Evolutionary conservation across 2,329 filamentous ascomycete species (phyloP).

Genomic region (Colletotrichum chrysophilum): DNA sequence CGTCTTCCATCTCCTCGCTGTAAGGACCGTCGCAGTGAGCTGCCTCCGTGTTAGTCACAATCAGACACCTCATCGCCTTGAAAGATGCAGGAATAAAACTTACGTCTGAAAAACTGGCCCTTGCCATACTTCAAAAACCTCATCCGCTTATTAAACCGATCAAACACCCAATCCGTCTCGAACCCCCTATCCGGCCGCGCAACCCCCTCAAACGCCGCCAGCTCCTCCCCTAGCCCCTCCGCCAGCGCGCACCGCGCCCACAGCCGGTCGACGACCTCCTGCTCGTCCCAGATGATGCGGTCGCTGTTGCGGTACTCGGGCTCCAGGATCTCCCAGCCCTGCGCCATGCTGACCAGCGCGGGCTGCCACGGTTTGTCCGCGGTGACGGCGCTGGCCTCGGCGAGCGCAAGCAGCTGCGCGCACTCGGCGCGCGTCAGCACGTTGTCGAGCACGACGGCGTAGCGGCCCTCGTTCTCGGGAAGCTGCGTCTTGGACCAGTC

Average conservation of each 20-base stretch:
- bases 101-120: constrained; percentile 74
- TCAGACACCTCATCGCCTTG: no score
- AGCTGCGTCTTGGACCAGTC: constrained; percentile 56
- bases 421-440: constrained; percentile 65
- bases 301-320: constrained; percentile 71
- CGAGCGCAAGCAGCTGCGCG: constrained; percentile 52
- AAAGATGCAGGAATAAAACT: constrained; percentile 20
- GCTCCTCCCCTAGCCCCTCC: constrained; percentile 43
- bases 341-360: constrained; percentile 72
- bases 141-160: constrained; percentile 72
- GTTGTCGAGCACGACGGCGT: constrained; percentile 66
- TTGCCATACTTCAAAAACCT: constrained; percentile 75
- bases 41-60: constrained; percentile 28
- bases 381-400: constrained; percentile 58
- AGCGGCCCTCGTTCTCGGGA: constrained; percentile 54
- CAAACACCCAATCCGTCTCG: constrained; percentile 42
- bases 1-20: constrained; percentile 51
- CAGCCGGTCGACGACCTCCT: constrained; percentile 65
- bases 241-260: constrained; percentile 61
- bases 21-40: constrained; percentile 74
- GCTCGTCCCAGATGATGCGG: constrained; percentile 78
- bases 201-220: constrained; percentile 37
- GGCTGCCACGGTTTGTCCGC: constrained; percentile 60
- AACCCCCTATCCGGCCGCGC: constrained; percentile 16
- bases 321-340: constrained; percentile 62